Conservation (phyloP, 2,329 filamentous ascomycete genomes). For the Lasiodiplodia citricola region DNA sequence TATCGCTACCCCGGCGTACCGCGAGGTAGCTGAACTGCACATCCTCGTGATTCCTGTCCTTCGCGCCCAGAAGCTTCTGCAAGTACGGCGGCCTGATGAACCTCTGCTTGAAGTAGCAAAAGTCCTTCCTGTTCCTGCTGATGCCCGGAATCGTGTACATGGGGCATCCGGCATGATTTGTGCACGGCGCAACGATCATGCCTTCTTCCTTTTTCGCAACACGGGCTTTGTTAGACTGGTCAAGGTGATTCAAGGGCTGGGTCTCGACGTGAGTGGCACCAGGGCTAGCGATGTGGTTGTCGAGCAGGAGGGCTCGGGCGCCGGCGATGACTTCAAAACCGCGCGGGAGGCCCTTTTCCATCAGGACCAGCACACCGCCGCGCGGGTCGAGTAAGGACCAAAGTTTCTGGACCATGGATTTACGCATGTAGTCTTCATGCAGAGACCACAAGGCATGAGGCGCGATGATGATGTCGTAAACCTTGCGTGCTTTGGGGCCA, state of each 20-base stretch:
- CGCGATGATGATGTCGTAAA: conserved; percentile 88
- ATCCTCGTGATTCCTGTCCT: conserved; percentile 83
- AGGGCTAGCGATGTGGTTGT: conserved; percentile 73
- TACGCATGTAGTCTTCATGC: conserved; percentile 76
- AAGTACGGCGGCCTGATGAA: conserved; percentile 85
- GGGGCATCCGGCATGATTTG: conserved; percentile 84
- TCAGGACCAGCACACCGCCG: conserved; percentile 82
- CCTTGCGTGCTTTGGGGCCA: conserved; percentile 63
- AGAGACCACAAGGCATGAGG: conserved; percentile 81
- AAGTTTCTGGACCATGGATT: conserved; percentile 81
- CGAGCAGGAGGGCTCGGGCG: conserved; percentile 78
- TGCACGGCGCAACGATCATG: conserved; percentile 74
- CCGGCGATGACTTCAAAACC: conserved; percentile 93
- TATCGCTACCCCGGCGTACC: conserved; percentile 75
- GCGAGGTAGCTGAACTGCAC: conserved; percentile 89
- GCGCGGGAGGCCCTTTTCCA: conserved; percentile 89
- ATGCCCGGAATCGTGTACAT: conserved; percentile 81
- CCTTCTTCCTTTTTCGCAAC: conserved; percentile 58
- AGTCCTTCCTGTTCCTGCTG: conserved; percentile 79
- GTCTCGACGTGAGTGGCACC: conserved; percentile 51
- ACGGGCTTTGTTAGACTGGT: conserved; percentile 38
- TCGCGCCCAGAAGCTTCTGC: conserved; percentile 73
- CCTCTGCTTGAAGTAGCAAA: conserved; percentile 88
- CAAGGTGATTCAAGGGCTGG: conserved; percentile 36
- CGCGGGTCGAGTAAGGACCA: conserved; percentile 85